Evolutionary conservation across 1,139 yeast genomes (phyloP).

Genomic region (Yamadazyma atmosphaerica): DNA sequence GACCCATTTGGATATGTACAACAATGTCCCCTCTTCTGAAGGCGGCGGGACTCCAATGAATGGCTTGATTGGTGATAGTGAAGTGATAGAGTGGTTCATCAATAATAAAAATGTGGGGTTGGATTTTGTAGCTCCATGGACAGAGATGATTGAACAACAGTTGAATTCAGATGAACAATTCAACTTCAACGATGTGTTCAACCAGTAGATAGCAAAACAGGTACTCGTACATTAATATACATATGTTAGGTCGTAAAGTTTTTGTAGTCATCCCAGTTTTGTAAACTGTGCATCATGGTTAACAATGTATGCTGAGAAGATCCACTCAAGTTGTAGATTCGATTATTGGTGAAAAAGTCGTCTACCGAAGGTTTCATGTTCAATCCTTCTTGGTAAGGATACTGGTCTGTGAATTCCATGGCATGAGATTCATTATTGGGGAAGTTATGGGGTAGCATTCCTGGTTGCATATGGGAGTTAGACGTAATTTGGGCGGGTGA

Average conservation of each 20-base stretch:
- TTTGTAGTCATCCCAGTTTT: conserved; percentile 24
- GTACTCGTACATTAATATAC: too few relatives aligned
- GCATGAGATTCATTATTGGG: background rate
- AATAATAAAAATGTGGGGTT: conserved; percentile 68
- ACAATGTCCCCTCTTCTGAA: conserved; percentile 6
- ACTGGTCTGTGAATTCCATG: background rate
- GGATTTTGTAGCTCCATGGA: conserved; percentile 88
- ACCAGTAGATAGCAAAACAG: too few relatives aligned
- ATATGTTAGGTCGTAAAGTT: conserved; percentile 9
- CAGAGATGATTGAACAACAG: conserved; percentile 77
- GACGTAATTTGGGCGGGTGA: too few relatives aligned
- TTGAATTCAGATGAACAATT: conserved; percentile 39
- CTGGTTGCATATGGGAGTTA: too few relatives aligned
- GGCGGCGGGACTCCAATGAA: conserved; percentile 20
- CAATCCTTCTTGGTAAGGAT: background rate
- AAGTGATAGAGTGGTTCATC: conserved; percentile 71
- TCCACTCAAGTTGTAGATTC: conserved; percentile 15
- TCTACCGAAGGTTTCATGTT: background rate
- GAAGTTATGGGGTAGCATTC: background rate
- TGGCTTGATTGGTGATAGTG: conserved; percentile 46
- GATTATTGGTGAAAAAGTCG: conserved; percentile 14
- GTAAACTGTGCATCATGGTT: conserved; percentile 25
- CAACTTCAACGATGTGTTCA: conserved; percentile 26
- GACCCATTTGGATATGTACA: conserved; percentile 1
- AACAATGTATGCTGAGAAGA: conserved; percentile 16